Evolutionary conservation across 257 asterid genomes (phyloP), one percentile per base, ranked within the genome.

Genomic region (Nicotiana obtusifolia): DNA sequence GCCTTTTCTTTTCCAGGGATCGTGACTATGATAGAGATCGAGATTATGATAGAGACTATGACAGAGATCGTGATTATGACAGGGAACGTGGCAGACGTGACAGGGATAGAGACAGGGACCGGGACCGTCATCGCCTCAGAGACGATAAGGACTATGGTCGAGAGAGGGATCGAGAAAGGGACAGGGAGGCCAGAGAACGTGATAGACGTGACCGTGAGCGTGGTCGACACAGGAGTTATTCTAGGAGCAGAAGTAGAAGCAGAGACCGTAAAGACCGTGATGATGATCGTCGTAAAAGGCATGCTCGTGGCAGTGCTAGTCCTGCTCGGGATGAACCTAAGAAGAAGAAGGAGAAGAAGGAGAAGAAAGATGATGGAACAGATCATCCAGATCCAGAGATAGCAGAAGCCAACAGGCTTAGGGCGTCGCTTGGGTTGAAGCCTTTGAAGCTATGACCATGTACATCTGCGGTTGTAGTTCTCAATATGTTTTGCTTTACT

Each of bases 301-400:
- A 90, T 78, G 82, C 80, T 41, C 95, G 88, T 28, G 57, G 86
- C 78, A 93, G 98, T 86, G 77, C 86, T 16, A 95, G 98, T 54
- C 97, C 98, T 64, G 24, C 37, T 19, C 54, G 88, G 49, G 89
- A 89, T 66, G 97, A 91, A 84, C 90, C 95, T 2, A 90, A 89
- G 80, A 90, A 89, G 91, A 94, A 94, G 95, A 91, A 88, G 80
- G 92, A 91, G 81, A 92, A 92, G 91, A 92, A 90, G 84, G 95
- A 93, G 86, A 94, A 92, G 88, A 90, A 84, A 82, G 97, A 89
- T 33, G 98, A 93, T 67, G 97, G 98, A 49, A 92, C 98, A 1
- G 99, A 96, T 83, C 99, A 94, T 90, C 97, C 98, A 2, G 98
- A 96, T 85, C 98, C 99, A 37, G 99, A 96, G 91, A 96, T 96